Base-by-base conservation (phyloP, 805 yeast genomes). In the Monosporozyma unispora region DNA sequence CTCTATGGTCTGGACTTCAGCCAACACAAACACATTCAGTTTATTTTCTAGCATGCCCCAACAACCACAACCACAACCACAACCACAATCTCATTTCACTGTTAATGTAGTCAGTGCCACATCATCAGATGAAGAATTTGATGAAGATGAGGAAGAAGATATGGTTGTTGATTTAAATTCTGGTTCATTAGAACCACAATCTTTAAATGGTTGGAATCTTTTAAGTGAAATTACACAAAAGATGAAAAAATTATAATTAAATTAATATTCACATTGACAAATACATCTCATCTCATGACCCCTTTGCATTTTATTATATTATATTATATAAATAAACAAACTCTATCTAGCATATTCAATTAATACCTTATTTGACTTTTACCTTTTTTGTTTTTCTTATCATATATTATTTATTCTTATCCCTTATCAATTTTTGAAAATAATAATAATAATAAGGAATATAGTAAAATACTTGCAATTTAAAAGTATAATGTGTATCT, bases 141-240 rank as follows among this genome's bases (percentile, higher is more conserved):
- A 35, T 16, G 48, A 46, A 6, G 46, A 45, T 8, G 59, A 55
- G 4, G 53, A 48, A 2, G 68, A 64, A 18, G 69, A 64, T 48
- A 44, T 60, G 50, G 50, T 64, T 29, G 69, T 64, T 14, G 69
- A 64, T 49, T 50, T 64, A 28, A 58, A 49, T 45, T 53, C 65
- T 0, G 67, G 69, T 4, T 59, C 66, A 4, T 46, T 62, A 23
- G 56, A 54, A 18, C 61, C 69, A 1, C 59, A 60, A 27, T 53
- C 57, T 29, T 47, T 63, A 45, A 53, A 54, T 23, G 55, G 49
- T 31, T 63, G 60, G 59, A 48, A 47, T 21, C 47, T 57, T 35
- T 55, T 64, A 56, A 45, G 53, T n/a, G 60, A 58, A n/a, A 50
- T 64, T 7, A 51, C 61, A 14, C 60, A 60, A 12, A 53, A 59